Base-by-base conservation (phyloP, 73 alveolate species). In the Symbiodinium natans region DNA sequence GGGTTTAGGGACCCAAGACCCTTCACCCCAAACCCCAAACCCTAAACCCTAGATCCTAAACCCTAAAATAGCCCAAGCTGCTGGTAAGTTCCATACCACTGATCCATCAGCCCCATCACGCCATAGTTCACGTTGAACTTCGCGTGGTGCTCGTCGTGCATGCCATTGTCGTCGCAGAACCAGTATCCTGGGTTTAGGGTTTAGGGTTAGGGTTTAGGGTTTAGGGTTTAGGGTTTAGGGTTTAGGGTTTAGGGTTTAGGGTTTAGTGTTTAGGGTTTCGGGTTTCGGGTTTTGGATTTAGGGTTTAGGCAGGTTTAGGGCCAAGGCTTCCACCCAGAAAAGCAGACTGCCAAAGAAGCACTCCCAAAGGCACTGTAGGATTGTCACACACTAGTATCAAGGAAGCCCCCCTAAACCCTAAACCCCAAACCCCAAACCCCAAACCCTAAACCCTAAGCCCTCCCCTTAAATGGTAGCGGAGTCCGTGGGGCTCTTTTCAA, bases 101-200 rank as follows among this genome's bases (percentile, higher is more conserved):
- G 41, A 34, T 92, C 98, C 98, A 92, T 92, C 34, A 92, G 40
- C 59, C 98, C 98, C 77, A 74, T 29, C 15, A 92, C 89, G 6
- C 98, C 98, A 41, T 41, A 92, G 63, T 92, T 92, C 90, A 92
- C 98, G 52, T 41, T 42, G 98, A 92, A 74, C 46, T 71, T 74
- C 13, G 80, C 82, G 38, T 92, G 98, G 59, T 92, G 98, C 40
- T 92, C 98, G 41, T 92, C 98, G 43, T 92, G 98, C 98, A 92
- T 92, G 34, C 98, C 98, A 33, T 92, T 92, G 90, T 92, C 98
- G 40, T 92, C 98, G 59, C 98, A 92, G 48, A 71, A 73, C 98
- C 98, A 92, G 33, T 92, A 92, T 56, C 98, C 98, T 39, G 83
- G 36, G 39, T 36, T 77, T 54, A 84, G 80, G 39, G 52, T 43